phyloP scores from a whole-genome alignment of 495 filamentous ascomycete genomes.

The Xylaria longipes region DNA sequence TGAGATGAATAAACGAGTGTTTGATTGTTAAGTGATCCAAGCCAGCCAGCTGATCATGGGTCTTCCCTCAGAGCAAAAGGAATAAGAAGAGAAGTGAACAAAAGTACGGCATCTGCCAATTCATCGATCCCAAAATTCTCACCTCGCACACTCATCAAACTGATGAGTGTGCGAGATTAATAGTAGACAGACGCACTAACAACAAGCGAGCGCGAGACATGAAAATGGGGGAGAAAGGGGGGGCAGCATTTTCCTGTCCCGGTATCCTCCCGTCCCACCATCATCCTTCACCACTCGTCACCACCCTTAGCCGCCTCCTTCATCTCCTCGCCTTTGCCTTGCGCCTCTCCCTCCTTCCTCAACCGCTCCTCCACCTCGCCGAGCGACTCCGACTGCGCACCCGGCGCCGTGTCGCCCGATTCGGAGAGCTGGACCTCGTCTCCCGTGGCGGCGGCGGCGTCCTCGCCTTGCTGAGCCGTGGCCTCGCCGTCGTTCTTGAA shows the following conservation, averaged over 20 bases:
- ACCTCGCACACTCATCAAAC: neutral
- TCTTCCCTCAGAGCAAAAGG: neutral
- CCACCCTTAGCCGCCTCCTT: neutral
- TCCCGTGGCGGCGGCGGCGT: neutral
- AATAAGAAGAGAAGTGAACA: slow-evolving; percentile 14
- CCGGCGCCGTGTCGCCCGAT: neutral
- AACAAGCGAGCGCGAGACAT: neutral
- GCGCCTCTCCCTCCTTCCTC: neutral
- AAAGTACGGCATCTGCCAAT: neutral
- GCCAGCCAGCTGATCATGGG: slow-evolving; percentile 11
- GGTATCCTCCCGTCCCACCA: neutral
- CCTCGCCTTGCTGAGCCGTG: slow-evolving; percentile 5
- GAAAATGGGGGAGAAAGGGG: neutral
- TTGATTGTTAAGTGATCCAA: slow-evolving; percentile 7
- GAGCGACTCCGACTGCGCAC: neutral
- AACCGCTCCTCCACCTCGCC: neutral
- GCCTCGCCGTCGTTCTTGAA: slow-evolving; percentile 14
- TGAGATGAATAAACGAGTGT: neutral
- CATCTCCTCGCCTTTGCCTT: neutral
- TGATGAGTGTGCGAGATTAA: neutral
- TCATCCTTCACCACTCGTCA: neutral
- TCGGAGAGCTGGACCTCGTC: neutral
- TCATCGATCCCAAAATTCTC: neutral
- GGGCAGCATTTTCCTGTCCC: neutral
- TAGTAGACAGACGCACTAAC: neutral